A percentile compares a stretch with the other conserved stretches of the same genome.
Conservation (phyloP, 805 yeast genomes). For the Teunomyces tritomae region DNA sequence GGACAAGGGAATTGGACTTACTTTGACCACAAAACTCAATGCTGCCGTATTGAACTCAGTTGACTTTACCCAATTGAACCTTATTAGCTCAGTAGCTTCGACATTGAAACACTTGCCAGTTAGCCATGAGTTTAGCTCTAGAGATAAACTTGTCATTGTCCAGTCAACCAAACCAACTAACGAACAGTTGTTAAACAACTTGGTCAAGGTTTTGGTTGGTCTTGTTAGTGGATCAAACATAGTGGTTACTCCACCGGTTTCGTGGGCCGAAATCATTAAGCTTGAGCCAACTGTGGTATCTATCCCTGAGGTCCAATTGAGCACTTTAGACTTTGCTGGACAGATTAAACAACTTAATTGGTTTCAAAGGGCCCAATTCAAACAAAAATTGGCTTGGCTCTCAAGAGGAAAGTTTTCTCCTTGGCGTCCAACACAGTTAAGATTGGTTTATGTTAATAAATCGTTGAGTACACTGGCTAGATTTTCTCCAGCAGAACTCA, state of each 20-base stretch:
- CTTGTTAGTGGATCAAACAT: conserved; percentile 32
- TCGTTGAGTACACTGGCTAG: conserved; percentile 16
- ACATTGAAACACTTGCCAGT: conserved; percentile 46
- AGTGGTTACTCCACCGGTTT: conserved; percentile 13
- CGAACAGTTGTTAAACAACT: conserved; percentile 25
- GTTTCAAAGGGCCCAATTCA: conserved; percentile 21
- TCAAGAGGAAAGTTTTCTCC: conserved; percentile 49
- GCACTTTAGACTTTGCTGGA: conserved; percentile 11
- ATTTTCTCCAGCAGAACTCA: conserved; percentile 27
- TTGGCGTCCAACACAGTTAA: conserved; percentile 19
- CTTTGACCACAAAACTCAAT: conserved; percentile 17
- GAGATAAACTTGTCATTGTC: conserved; percentile 22
- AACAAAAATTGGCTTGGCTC: conserved; percentile 41
- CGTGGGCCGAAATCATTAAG: conserved; percentile 11
- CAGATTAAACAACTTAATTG: conserved; percentile 7
- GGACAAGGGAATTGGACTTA: conserved; percentile 38
- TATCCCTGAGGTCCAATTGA: conserved; percentile 20
- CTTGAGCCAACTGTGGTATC: conserved; percentile 31
- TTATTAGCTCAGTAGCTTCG: conserved; percentile 54
- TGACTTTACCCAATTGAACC: conserved; percentile 48
- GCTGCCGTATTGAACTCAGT: conserved; percentile 14
- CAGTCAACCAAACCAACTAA: conserved; percentile 13
- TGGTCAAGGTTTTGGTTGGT: conserved; percentile 40
- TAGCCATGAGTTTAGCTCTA: conserved; percentile 29
- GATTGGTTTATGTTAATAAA: conserved; percentile 43